Percentiles rank a stretch among this genome's conserved stretches.
Conservation (phyloP, 176 grass and related monocot species). For the Oryza longistaminata region DNA sequence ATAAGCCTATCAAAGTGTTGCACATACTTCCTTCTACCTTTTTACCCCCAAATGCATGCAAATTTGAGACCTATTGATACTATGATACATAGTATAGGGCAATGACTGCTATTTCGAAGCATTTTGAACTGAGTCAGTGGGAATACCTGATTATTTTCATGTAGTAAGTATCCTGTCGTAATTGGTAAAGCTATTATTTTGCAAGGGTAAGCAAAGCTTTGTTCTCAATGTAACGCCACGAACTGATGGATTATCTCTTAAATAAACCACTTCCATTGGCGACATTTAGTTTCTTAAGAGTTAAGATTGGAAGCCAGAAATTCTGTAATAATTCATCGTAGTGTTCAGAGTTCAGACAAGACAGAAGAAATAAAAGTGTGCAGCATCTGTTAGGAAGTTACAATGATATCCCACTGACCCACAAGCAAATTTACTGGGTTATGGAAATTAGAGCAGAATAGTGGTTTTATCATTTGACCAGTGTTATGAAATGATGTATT, state of each 20-base stretch:
- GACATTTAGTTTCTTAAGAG: not conserved
- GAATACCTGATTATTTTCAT: not conserved
- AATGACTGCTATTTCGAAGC: too few species aligned
- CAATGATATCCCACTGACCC: not conserved
- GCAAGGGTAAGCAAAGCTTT: too few species aligned
- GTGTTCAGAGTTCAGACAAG: not conserved
- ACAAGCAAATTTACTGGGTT: not conserved
- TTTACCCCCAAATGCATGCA: too few species aligned
- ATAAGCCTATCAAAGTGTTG: too few species aligned
- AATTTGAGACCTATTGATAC: too few species aligned
- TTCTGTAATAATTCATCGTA: not conserved
- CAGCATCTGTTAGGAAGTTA: not conserved
- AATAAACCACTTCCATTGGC: not conserved
- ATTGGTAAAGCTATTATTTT: not conserved
- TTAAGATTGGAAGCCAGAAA: not conserved
- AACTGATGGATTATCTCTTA: not conserved
- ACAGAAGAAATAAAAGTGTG: not conserved
- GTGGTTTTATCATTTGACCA: not conserved
- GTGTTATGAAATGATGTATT: not conserved
- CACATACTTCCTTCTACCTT: too few species aligned
- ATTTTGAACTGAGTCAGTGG: not conserved
- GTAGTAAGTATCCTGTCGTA: not conserved
- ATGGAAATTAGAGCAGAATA: not conserved
- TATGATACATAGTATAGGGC: too few species aligned
- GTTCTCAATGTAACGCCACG: too few species aligned